Evolutionary conservation across 129 eudicot species (phyloP).

Genomic region (Ambrosia artemisiifolia): DNA sequence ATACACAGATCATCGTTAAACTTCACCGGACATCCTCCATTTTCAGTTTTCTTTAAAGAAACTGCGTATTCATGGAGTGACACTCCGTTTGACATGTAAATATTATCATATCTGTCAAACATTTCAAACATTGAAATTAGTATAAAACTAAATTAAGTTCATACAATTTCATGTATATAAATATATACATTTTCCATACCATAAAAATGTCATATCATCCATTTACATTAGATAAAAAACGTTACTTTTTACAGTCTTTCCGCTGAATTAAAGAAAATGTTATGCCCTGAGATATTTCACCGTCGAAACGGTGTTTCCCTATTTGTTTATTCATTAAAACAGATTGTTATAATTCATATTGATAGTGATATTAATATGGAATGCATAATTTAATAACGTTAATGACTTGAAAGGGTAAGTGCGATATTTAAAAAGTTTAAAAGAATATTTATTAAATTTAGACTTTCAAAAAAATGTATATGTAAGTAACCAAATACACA

Average conservation of each 20-base stretch:
- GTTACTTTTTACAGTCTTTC: neutral
- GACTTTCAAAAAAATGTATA: neutral
- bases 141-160: neutral
- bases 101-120: conserved; percentile 62
- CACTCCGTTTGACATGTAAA: conserved; percentile 91
- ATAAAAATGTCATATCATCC: neutral
- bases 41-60: conserved; percentile 42
- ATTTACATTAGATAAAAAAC: neutral
- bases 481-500: neutral
- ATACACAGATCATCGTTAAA: conserved; percentile 77
- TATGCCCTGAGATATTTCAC: neutral
- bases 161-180: neutral
- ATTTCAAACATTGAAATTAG: neutral
- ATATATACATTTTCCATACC: neutral
- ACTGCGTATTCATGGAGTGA: conserved; percentile 88
- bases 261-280: neutral
- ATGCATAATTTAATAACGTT: neutral
- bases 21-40: conserved; percentile 33
- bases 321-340: neutral
- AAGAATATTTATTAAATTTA: neutral
- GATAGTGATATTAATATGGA: neutral
- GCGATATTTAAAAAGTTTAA: neutral
- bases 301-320: neutral
- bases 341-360: neutral
- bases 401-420: neutral